Evolutionary conservation across 441 rosid species (phyloP).

Genomic region (Gossypium lobatum): DNA sequence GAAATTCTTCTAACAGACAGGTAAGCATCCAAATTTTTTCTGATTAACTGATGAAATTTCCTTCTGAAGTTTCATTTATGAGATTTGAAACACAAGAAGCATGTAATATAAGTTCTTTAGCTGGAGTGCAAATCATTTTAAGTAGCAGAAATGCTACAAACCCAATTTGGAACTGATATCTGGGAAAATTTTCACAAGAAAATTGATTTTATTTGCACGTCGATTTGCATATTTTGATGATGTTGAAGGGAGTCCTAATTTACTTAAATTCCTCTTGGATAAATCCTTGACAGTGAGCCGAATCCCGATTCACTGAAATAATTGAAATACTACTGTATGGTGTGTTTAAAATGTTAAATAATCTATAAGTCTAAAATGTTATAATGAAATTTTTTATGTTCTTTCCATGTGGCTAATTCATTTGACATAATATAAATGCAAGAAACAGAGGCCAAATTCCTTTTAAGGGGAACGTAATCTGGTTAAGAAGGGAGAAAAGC

Average conservation of each 20-base stretch:
- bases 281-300: background rate
- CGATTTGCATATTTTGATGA: background rate
- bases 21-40: conserved; percentile 27
- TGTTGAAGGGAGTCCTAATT: background rate
- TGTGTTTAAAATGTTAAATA: background rate
- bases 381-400: background rate
- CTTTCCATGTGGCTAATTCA: background rate
- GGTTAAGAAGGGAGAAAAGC: background rate
- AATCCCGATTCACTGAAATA: background rate
- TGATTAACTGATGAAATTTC: background rate
- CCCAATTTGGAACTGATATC: background rate
- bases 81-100: background rate
- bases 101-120: background rate
- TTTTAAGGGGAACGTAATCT: background rate
- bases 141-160: background rate
- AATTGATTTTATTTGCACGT: background rate
- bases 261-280: background rate
- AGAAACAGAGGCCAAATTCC: background rate
- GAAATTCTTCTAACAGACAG: conserved; percentile 83
- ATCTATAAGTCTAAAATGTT: background rate
- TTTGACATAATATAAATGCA: background rate
- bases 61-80: background rate
- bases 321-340: background rate
- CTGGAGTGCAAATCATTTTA: background rate
- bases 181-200: background rate